Evolutionary conservation across 2,329 filamentous ascomycete species (phyloP).

Genomic region (Myriosclerotinia curreyana): DNA sequence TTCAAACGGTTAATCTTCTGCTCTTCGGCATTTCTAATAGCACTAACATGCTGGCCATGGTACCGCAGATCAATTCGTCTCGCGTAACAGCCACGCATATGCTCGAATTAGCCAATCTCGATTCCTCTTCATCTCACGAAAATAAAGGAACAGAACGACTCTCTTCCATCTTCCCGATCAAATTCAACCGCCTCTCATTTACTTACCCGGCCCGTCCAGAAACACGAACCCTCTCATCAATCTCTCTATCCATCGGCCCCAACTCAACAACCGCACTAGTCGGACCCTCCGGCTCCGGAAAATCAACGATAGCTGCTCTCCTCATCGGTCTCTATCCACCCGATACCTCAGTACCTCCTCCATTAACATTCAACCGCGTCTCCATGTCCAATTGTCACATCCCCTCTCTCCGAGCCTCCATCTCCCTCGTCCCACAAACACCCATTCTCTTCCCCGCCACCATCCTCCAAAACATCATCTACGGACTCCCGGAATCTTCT

Average conservation of each 20-base stretch:
- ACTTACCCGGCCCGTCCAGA: conserved; percentile 61
- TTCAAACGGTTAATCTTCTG: conserved; percentile 77
- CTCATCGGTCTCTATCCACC: conserved; percentile 67
- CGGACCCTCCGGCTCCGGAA: conserved; percentile 83
- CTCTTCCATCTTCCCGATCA: conserved; percentile 45
- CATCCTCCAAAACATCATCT: conserved; percentile 77
- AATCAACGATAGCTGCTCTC: conserved; percentile 77
- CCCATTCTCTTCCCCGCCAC: conserved; percentile 76
- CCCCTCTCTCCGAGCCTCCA: conserved; percentile 54
- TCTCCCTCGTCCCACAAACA: conserved; percentile 67
- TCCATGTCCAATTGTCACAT: conserved; percentile 60
- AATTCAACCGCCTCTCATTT: conserved; percentile 63
- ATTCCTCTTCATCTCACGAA: conserved; percentile 38
- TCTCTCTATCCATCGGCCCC: conserved; percentile 63
- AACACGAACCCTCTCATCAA: conserved; percentile 54
- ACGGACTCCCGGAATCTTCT: conserved; percentile 62
- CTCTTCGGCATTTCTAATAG: conserved; percentile 79
- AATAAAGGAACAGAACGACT: conserved; percentile 49
- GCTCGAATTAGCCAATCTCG: conserved; percentile 64
- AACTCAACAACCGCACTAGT: conserved; percentile 74
- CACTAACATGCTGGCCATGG: conserved; percentile 64
- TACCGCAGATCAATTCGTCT: conserved; percentile 77
- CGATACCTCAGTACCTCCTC: conserved; percentile 5
- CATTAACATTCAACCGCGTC: conserved; percentile 52
- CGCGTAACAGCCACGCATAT: conserved; percentile 70